Evolutionary conservation across 1,284 basidiomycete species (phyloP).

Genomic region (Apiotrichum laibachii): DNA sequence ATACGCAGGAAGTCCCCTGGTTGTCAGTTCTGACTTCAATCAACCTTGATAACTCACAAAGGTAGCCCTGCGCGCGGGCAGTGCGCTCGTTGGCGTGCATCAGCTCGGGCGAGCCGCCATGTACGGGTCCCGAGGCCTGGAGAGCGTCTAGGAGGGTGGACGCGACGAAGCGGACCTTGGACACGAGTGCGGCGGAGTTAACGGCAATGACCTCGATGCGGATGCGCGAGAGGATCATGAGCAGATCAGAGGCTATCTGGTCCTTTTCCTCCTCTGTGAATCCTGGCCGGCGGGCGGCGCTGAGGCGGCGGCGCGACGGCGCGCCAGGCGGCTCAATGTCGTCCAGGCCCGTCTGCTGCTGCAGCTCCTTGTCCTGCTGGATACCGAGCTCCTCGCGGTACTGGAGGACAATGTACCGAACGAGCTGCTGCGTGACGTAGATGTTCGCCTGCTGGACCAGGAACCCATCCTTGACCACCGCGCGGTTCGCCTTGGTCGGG

Average conservation of each 20-base stretch:
- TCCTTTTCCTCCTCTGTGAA: slow-evolving; percentile 35
- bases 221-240: slow-evolving; percentile 80
- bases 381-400: slow-evolving; percentile 72
- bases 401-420: slow-evolving; percentile 81
- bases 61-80: slow-evolving; percentile 67
- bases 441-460: slow-evolving; percentile 83
- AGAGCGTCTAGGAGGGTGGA: slow-evolving; percentile 82
- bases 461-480: slow-evolving; percentile 78
- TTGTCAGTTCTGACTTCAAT: neutral
- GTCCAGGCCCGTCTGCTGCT: slow-evolving; percentile 1
- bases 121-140: slow-evolving; percentile 57
- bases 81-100: slow-evolving; percentile 54
- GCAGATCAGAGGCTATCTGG: slow-evolving; percentile 57
- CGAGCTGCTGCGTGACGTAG: slow-evolving; percentile 86
- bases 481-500: slow-evolving; percentile 69
- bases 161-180: slow-evolving; percentile 84
- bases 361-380: slow-evolving; percentile 52
- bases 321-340: slow-evolving; percentile 29
- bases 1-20: slow-evolving; percentile 85
- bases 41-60: slow-evolving; percentile 48
- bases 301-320: slow-evolving; percentile 59
- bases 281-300: slow-evolving; percentile 9
- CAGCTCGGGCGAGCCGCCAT: neutral
- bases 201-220: slow-evolving; percentile 86
- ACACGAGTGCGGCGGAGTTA: slow-evolving; percentile 68